A percentile compares a stretch with the other conserved stretches of the same genome.
Conservation (phyloP, 495 filamentous ascomycete species). For the Pseudoneurospora amorphoporcata region DNA sequence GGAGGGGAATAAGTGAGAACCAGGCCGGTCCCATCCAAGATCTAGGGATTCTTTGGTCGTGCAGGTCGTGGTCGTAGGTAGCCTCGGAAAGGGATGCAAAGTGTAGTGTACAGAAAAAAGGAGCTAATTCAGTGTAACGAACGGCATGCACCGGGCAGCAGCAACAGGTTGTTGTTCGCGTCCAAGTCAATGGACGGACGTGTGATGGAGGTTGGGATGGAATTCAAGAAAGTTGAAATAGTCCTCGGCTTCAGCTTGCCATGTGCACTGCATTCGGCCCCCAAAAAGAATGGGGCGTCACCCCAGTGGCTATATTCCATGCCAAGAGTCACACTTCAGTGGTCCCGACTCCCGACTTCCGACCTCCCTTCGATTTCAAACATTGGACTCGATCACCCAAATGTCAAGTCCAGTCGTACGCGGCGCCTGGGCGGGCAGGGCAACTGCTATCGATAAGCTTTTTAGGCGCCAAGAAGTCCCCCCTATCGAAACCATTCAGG, state of each 20-base stretch:
- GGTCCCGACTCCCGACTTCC: neutral
- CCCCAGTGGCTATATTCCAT: neutral
- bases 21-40: neutral
- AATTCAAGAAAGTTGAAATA: neutral
- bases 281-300: neutral
- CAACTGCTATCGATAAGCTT: neutral
- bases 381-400: neutral
- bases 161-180: neutral
- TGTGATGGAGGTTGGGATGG: neutral
- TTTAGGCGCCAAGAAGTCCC: neutral
- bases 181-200: neutral
- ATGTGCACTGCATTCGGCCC: neutral
- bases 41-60: neutral
- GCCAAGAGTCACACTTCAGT: neutral
- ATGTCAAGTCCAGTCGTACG: neutral
- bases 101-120: neutral
- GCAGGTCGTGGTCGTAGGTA: neutral
- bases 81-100: neutral
- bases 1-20: neutral
- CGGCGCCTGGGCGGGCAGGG: neutral
- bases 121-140: neutral
- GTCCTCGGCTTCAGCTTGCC: neutral
- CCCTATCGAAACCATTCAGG: neutral
- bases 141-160: neutral
- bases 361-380: neutral